Evolutionary conservation across 2,329 filamentous ascomycete genomes (phyloP).

Genomic region (Chaetomiaceae sp.): DNA sequence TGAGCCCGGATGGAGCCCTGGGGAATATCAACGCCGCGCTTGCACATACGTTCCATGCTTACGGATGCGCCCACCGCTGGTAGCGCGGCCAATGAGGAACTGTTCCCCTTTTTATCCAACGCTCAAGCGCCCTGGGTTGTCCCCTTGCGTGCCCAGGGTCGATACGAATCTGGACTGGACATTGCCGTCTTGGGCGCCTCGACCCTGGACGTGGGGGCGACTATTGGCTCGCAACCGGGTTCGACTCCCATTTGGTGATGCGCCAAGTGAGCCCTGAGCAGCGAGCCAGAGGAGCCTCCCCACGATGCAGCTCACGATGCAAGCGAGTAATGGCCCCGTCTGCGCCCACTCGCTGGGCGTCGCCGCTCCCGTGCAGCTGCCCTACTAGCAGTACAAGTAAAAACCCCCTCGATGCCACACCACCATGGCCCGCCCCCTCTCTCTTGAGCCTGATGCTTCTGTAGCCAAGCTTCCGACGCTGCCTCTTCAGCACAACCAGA

Average conservation of each 20-base stretch:
- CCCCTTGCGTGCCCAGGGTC: constrained; percentile 3
- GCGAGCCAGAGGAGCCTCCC: too few species aligned
- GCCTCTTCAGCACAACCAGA: constrained; percentile 26
- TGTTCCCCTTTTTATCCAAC: neutral
- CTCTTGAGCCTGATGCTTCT: constrained; percentile 15
- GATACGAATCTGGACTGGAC: constrained; percentile 11
- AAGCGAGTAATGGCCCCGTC: neutral
- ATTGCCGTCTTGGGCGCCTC: neutral
- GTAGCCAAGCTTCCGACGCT: constrained; percentile 17
- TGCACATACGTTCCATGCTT: constrained; percentile 3
- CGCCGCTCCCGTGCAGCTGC: constrained; percentile 1
- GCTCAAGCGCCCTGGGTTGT: constrained; percentile 1
- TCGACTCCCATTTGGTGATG: neutral
- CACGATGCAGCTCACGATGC: neutral
- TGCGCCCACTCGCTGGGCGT: neutral
- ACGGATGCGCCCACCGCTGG: neutral
- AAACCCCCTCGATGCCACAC: constrained; percentile 6
- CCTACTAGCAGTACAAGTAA: neutral
- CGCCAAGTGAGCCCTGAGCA: neutral
- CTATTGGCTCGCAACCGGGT: constrained; percentile 11
- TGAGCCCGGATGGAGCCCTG: neutral
- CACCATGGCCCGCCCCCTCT: neutral
- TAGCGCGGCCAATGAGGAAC: constrained; percentile 7
- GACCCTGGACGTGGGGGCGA: neutral
- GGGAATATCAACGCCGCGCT: neutral